A percentile compares a stretch with the other conserved stretches of the same genome.
Evolutionary conservation across 805 yeast species (phyloP).

Genomic region (Myxozyma neglecta): DNA sequence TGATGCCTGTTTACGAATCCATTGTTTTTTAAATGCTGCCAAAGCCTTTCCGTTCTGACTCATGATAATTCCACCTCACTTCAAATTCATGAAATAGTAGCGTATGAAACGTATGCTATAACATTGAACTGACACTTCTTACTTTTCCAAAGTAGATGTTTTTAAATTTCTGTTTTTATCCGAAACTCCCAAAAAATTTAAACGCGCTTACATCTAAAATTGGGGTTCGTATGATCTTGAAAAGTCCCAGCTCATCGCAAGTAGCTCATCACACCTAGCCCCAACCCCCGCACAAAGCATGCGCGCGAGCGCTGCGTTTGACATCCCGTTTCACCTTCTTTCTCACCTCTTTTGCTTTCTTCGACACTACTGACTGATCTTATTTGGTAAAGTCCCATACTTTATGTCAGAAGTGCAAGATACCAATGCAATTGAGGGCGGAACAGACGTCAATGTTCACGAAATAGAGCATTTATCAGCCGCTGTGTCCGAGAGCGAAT

Average conservation of each 20-base stretch:
- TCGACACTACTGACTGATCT: too few species aligned
- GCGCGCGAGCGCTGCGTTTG: not conserved
- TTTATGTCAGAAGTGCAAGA: not conserved
- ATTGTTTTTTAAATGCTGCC: not conserved
- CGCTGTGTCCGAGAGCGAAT: not conserved
- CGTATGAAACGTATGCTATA: not conserved
- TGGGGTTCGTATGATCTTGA: not conserved
- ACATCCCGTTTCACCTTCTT: not conserved
- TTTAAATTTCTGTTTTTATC: not conserved
- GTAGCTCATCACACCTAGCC: not conserved
- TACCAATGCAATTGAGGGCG: not conserved
- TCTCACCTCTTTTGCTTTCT: not conserved
- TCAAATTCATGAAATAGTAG: too few species aligned
- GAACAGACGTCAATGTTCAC: not conserved
- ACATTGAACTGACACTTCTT: not conserved
- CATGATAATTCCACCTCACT: not conserved
- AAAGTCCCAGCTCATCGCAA: not conserved
- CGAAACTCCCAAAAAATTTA: not conserved
- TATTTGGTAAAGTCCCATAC: too few species aligned
- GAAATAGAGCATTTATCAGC: not conserved
- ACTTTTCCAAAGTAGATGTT: not conserved
- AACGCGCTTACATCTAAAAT: not conserved
- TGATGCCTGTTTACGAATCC: not conserved
- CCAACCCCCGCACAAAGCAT: not conserved
- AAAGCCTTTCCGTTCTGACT: not conserved